Evolutionary conservation across 306 rosid species (phyloP).

Genomic region (Lathyrus oleraceus): DNA sequence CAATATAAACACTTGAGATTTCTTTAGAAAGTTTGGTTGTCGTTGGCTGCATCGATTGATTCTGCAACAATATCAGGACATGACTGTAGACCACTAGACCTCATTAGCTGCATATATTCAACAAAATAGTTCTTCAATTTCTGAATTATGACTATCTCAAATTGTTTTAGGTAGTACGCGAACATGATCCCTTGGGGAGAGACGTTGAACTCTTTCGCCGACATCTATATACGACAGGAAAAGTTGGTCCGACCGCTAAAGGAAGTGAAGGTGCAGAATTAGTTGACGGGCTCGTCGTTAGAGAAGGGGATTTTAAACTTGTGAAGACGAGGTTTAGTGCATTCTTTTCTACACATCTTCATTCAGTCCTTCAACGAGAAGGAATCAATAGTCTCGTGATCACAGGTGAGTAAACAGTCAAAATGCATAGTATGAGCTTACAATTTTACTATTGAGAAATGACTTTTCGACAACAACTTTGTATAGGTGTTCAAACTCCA

Average conservation of each 20-base stretch:
- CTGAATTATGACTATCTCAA: neutral
- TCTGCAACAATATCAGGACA: neutral
- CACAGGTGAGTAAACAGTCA: constrained; percentile 54
- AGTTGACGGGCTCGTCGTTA: constrained; percentile 71
- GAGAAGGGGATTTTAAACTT: constrained; percentile 82
- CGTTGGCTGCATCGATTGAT: neutral
- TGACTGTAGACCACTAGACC: neutral
- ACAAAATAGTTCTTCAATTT: neutral
- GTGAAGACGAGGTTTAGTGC: constrained; percentile 93
- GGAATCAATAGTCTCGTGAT: constrained; percentile 66
- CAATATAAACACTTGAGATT: neutral
- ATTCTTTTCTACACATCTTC: constrained; percentile 79
- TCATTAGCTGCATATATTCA: neutral
- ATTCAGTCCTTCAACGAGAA: constrained; percentile 65
- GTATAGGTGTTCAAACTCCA: constrained; percentile 90
- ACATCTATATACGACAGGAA: constrained; percentile 55
- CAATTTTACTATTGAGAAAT: neutral
- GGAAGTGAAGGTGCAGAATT: constrained; percentile 74
- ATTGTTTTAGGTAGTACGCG: constrained; percentile 70
- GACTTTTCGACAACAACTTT: neutral
- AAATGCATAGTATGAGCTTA: neutral
- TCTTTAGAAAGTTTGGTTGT: neutral
- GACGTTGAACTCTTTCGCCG: constrained; percentile 85
- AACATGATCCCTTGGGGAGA: constrained; percentile 83
- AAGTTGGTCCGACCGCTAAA: constrained; percentile 58